phyloP scores from a whole-genome alignment of 805 yeast genomes.

The Suhomyces sp. region DNA sequence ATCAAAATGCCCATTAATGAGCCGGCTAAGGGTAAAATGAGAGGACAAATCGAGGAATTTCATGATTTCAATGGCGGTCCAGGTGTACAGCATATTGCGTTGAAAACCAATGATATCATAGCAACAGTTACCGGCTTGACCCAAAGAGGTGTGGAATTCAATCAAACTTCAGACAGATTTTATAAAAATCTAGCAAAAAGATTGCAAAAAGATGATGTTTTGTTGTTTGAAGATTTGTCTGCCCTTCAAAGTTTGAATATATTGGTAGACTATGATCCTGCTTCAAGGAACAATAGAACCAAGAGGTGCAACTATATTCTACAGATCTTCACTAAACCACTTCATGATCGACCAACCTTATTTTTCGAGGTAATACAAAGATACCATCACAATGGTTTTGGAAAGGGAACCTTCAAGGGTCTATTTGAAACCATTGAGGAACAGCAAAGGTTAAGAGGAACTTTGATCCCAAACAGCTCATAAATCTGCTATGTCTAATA shows the following conservation, averaged over 20 bases:
- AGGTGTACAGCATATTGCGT: slow-evolving; percentile 82
- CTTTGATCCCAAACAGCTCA: slow-evolving; percentile 28
- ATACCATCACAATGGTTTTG: slow-evolving; percentile 78
- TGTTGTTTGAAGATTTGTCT: slow-evolving; percentile 51
- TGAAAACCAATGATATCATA: slow-evolving; percentile 60
- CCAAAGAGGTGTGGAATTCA: slow-evolving; percentile 68
- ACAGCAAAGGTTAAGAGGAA: slow-evolving; percentile 74
- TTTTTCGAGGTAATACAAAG: slow-evolving; percentile 82
- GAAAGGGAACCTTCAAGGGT: slow-evolving; percentile 84
- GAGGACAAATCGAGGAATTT: slow-evolving; percentile 81
- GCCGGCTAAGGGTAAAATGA: slow-evolving; percentile 66
- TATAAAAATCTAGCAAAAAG: slow-evolving; percentile 50
- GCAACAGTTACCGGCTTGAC: slow-evolving; percentile 51
- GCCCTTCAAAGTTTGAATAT: slow-evolving; percentile 52
- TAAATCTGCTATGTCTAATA: not conserved
- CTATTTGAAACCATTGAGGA: slow-evolving; percentile 75
- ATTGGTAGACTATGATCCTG: slow-evolving; percentile 72
- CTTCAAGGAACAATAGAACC: slow-evolving; percentile 23
- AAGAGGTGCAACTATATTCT: slow-evolving; percentile 60
- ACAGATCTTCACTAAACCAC: slow-evolving; percentile 76
- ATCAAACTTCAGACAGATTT: slow-evolving; percentile 55
- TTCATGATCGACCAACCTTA: slow-evolving; percentile 75
- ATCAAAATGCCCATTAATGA: slow-evolving; percentile 84
- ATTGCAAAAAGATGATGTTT: slow-evolving; percentile 41
- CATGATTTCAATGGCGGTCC: slow-evolving; percentile 73